phyloP scores from a whole-genome alignment of 148 eudicot species.

The Salicornia ramosissima region DNA sequence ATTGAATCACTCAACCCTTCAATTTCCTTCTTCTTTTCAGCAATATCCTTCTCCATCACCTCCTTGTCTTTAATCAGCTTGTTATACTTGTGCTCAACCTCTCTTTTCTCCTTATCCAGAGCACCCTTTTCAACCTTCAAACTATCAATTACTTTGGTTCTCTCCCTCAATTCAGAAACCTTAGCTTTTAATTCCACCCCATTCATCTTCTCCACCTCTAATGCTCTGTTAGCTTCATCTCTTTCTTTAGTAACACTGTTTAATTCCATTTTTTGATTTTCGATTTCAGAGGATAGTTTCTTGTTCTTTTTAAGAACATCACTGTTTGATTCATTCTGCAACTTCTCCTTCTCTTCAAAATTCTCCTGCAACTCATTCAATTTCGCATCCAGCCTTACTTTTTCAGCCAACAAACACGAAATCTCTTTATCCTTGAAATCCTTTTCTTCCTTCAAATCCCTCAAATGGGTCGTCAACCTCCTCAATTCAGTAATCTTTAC shows the following conservation, averaged over 20 bases:
- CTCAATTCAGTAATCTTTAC: conserved; percentile 29
- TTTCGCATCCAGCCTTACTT: conserved; percentile 26
- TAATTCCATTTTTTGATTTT: conserved; percentile 23
- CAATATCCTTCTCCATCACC: conserved; percentile 27
- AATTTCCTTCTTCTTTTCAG: conserved; percentile 27
- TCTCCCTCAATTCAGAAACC: conserved; percentile 38
- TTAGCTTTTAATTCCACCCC: conserved; percentile 30
- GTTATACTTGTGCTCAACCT: conserved; percentile 31
- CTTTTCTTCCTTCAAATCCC: conserved; percentile 35
- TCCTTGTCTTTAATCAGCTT: conserved; percentile 34
- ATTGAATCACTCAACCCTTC: conserved; percentile 32
- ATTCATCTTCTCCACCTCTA: conserved; percentile 49
- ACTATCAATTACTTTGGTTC: conserved; percentile 25
- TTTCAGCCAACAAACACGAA: conserved; percentile 35
- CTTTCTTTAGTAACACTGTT: conserved; percentile 38
- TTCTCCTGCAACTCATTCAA: conserved; percentile 28
- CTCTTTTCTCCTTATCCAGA: conserved; percentile 43
- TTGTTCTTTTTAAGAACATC: conserved; percentile 29
- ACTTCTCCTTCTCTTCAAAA: conserved; percentile 31
- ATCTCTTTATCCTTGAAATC: conserved; percentile 28
- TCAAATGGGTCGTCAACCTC: conserved; percentile 25
- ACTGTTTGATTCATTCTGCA: conserved; percentile 34
- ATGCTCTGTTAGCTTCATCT: conserved; percentile 31
- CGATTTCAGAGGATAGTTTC: conserved; percentile 36
- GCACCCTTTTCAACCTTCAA: conserved; percentile 32